Conservation (phyloP, 164 flowering plant species). For the Warburgia ugandensis region DNA sequence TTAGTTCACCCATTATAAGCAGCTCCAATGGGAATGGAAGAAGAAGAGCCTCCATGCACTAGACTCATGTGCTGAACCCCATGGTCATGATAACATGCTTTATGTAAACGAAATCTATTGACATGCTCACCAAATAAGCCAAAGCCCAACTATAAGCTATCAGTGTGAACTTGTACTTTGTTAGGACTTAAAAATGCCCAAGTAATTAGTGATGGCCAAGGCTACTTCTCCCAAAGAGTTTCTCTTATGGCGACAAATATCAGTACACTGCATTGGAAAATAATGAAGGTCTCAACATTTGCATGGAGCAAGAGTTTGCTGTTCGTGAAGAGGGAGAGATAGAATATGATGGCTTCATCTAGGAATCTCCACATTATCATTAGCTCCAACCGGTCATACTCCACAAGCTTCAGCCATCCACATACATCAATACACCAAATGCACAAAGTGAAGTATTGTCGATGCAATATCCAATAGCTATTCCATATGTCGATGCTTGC, state of each 20-base stretch:
- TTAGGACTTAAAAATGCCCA: constrained; percentile 81
- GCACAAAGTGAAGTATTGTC: constrained; percentile 91
- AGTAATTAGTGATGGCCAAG: constrained; percentile 80
- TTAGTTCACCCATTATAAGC: constrained; percentile 83
- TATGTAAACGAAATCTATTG: constrained; percentile 87
- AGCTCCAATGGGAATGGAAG: constrained; percentile 81
- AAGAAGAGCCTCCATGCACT: constrained; percentile 79
- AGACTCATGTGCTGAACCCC: constrained; percentile 88
- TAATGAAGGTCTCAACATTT: no score
- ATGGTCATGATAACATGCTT: constrained; percentile 96
- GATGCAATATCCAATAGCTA: constrained; percentile 85
- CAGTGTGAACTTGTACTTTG: constrained; percentile 77
- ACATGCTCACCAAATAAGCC: constrained; percentile 85
- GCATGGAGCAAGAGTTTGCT: constrained; percentile 92
- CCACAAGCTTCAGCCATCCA: constrained; percentile 51
- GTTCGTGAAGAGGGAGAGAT: constrained; percentile 88
- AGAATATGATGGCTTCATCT: constrained; percentile 85
- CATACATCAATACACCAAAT: constrained; percentile 61
- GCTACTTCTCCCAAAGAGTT: constrained; percentile 73
- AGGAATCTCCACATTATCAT: constrained; percentile 78
- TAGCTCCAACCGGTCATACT: constrained; percentile 59
- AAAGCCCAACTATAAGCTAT: constrained; percentile 90
- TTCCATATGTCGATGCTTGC: constrained; percentile 66
- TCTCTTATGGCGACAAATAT: constrained; percentile 92
- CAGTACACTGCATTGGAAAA: constrained; percentile 80